Percentiles rank a stretch among this genome's conserved stretches.
Evolutionary conservation across 441 rosid genomes (phyloP).

Genomic region (Daphne laureola): DNA sequence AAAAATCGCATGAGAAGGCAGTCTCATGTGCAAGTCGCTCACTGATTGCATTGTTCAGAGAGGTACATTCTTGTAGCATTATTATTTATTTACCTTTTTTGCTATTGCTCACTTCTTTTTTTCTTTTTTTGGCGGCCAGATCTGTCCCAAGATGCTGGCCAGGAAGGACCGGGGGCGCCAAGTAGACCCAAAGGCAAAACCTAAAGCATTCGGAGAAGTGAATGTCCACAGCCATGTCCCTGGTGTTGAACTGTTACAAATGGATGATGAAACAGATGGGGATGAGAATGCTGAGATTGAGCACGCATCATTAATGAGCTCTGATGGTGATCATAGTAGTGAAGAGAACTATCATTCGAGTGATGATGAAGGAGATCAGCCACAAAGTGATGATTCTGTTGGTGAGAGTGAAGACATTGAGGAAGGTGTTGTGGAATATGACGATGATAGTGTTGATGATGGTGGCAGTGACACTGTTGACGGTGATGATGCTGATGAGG

Average conservation of each 20-base stretch:
- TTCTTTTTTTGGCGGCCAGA: constrained; percentile 24
- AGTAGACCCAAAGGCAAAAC: constrained; percentile 58
- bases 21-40: constrained; percentile 82
- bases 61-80: constrained; percentile 36
- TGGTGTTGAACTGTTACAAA: constrained; percentile 62
- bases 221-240: constrained; percentile 56
- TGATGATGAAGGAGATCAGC: constrained; percentile 27
- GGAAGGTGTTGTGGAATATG: constrained; percentile 26
- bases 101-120: constrained; percentile 11
- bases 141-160: constrained; percentile 80
- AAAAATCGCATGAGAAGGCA: constrained; percentile 86
- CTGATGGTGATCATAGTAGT: constrained; percentile 33
- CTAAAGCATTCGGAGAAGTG: constrained; percentile 79
- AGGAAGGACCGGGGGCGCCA: constrained; percentile 97
- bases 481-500: constrained; percentile 18
- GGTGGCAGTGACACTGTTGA: constrained; percentile 26
- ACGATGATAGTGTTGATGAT: constrained; percentile 19
- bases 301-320: constrained; percentile 18
- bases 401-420: constrained; percentile 27
- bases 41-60: constrained; percentile 78
- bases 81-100: background rate
- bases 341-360: constrained; percentile 9
- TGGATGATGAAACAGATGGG: constrained; percentile 21
- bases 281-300: constrained; percentile 20
- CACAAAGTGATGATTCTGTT: constrained; percentile 22